Conservation (phyloP, 1,284 basidiomycete genomes). For the Cutaneotrichosporon sp. region DNA sequence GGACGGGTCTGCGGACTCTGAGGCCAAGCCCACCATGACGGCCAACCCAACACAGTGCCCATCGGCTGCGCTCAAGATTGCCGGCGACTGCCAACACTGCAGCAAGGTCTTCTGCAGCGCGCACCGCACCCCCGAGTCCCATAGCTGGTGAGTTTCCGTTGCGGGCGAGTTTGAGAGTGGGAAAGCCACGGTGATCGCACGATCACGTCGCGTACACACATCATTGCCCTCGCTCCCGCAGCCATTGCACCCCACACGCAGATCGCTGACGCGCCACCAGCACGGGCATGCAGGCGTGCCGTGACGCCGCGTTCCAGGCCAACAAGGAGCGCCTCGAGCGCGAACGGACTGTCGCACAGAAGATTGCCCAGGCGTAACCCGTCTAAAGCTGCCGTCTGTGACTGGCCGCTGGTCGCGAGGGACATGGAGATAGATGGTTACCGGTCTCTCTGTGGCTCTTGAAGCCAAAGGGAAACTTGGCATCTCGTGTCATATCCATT, state of each 20-base stretch:
- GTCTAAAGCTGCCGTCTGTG: background rate
- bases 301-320: constrained; percentile 54
- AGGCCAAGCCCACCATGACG: constrained; percentile 37
- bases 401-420: constrained; percentile 4
- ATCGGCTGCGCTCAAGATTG: constrained; percentile 49
- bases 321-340: constrained; percentile 54
- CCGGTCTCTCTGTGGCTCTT: constrained; percentile 6
- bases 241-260: background rate
- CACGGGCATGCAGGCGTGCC: constrained; percentile 51
- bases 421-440: constrained; percentile 23
- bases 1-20: constrained; percentile 23
- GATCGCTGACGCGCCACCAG: constrained; percentile 30
- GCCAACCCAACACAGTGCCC: constrained; percentile 52
- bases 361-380: constrained; percentile 51
- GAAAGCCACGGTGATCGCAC: background rate
- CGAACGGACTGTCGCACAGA: constrained; percentile 52
- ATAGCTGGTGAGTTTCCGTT: constrained; percentile 51
- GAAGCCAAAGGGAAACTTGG: background rate
- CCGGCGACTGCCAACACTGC: constrained; percentile 55
- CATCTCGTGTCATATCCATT: constrained; percentile 12
- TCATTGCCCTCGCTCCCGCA: background rate
- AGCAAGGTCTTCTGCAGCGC: constrained; percentile 50
- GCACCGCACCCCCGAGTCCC: constrained; percentile 54
- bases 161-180: background rate
- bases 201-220: background rate